Evolutionary conservation across 306 rosid species (phyloP), one percentile per base, ranked within the genome.

Genomic region (Luffa acutangula): DNA sequence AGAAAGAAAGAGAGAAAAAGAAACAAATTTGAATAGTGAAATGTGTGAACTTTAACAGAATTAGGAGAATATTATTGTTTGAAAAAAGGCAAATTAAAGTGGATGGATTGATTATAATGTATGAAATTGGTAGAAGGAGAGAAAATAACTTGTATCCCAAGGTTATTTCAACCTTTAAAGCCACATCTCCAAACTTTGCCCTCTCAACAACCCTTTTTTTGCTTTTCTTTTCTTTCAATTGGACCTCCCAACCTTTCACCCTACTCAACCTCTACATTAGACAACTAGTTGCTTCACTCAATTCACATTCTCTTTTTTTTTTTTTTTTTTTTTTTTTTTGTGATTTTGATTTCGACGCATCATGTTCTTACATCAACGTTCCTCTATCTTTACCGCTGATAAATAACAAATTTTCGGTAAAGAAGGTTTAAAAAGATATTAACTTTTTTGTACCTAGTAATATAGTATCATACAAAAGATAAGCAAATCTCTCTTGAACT

Each of bases 151-250:
- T 74, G 78, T 17, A 34, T 74, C 7, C 0, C 4, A 74, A 74
- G 78, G 10, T 52, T 33, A 52, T 74, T 74, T 75, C 17, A 52
- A 51, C 64, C 78, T 74, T 74, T 8, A 74, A 74, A 74, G 48
- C 63, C 46, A 74, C 36, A 53, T 51, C 60, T 73, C 43, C 45
- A 48, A 48, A 33, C 45, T 49, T 73, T 49, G 25, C 7, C 62
- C 46, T 74, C 42, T 74, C 78, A 74, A 74, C 78, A 51, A 51
- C 60, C 48, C 18, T 41, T 13, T 13, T 21, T 46, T 73, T 74
- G 7, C 8, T 71, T 11, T 71, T 46, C 10, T 71, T 39, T 41
- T 67, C 15, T 64, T 67, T 67, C 75, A 10, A 45, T 45, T 71
- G 2, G 21, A 71, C 20, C 76, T 73, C 58, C 20, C 60, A 46